phyloP scores from a whole-genome alignment of 23 red algal genomes.

The Cyanidioschyzon merolae region DNA sequence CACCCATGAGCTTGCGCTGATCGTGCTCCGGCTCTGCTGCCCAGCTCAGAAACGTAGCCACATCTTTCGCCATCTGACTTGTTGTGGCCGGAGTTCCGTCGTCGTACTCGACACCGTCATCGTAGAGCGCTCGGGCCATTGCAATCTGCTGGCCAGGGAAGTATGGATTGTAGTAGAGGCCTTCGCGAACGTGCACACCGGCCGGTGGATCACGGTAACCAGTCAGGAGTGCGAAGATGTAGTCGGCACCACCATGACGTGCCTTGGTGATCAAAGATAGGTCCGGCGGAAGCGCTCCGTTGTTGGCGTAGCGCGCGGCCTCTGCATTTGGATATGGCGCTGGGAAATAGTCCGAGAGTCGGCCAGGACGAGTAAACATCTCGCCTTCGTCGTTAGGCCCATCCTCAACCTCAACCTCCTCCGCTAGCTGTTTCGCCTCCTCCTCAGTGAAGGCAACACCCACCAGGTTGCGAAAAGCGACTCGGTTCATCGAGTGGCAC shows the following conservation, averaged over 20 bases:
- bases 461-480: conserved; percentile 87
- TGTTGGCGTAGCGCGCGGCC: conserved; percentile 97
- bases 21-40: conserved; percentile 95
- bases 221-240: conserved; percentile 88
- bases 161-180: conserved; percentile 94
- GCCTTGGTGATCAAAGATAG: conserved; percentile 91
- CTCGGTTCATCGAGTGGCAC: conserved; percentile 83
- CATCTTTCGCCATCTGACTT: conserved; percentile 98
- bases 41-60: conserved; percentile 89
- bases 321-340: conserved; percentile 96
- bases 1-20: conserved; percentile 79
- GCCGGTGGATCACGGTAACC: conserved; percentile 92
- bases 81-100: conserved; percentile 91
- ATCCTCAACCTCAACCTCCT: conserved; percentile 94
- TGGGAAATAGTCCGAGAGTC: conserved; percentile 77
- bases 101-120: conserved; percentile 94
- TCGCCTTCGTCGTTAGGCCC: conserved; percentile 93
- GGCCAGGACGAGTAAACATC: conserved; percentile 89
- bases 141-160: conserved; percentile 91
- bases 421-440: conserved; percentile 85
- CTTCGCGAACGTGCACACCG: conserved; percentile 69
- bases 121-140: conserved; percentile 84
- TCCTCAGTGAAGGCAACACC: conserved; percentile 86
- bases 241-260: conserved; percentile 75
- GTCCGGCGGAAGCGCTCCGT: conserved; percentile 93